Evolutionary conservation across 805 yeast species (phyloP), one percentile per base, ranked within the genome.

Genomic region (Candida odintsovae): DNA sequence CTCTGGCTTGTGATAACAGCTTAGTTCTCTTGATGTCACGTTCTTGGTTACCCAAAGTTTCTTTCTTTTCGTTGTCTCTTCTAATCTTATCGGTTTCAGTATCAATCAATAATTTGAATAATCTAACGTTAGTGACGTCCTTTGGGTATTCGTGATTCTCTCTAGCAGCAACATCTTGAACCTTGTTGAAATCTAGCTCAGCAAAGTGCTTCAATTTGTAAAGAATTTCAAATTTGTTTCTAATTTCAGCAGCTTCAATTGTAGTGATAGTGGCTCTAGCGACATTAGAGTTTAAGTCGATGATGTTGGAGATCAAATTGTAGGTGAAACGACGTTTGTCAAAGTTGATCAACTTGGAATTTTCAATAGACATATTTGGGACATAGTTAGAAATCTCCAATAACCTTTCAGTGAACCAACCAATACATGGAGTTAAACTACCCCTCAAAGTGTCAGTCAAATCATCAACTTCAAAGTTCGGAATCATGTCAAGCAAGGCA

Each of bases 391-490:
- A 80, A 49, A 83, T 78, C 58, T 87, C 96, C 45, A 90, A 61
- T 51, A 92, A 67, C 50, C 95, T 80, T 55, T 86, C 92, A 21
- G 85, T 70, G 43, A 89, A 71, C 98, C 98, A 92, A 11, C 97
- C 97, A 49, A 89, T 78, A 58, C 97, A 90, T 2, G 96, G 94
- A 6, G 89, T 78, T 42, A 87, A 67, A 0, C 82, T 73, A 45
- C 73, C 71, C 48, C 63, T 51, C 50, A 50, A 50, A 4, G 49
- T 54, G n/a, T 55, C 64, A 4, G 61, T 48, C 43, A 63, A 51
- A 47, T 61, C 61, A 29, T 63, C 62, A 33, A 59, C 59, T 46
- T 69, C 72, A 48, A 62, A 52, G 45, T 64, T 55, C 20, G 73
- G 71, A 50, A 61, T 55, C 40, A 69, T 58, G 41, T 55, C 64